These are phyloP conservation scores for Pseudocercospora fuligena DNA, from an alignment of 2,329 filamentous ascomycete genomes.

Conservation along the genomic window DNA sequence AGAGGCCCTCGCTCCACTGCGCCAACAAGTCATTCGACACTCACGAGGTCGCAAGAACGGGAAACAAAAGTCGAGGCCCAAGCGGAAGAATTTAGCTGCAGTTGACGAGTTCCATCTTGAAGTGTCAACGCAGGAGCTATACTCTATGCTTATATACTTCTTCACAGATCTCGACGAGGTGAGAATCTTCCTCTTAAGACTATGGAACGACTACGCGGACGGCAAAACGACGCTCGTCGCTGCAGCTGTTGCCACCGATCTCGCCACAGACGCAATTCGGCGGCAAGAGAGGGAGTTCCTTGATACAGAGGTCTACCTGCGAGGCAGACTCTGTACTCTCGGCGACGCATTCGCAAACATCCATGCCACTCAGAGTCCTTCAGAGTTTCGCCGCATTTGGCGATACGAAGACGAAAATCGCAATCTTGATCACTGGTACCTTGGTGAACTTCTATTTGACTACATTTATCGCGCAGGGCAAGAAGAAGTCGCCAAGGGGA, in stretches of 20 bases:
- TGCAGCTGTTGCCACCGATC: constrained; percentile 12
- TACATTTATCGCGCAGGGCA: background rate
- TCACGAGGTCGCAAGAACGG: background rate
- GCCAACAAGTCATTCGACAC: background rate
- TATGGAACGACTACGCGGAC: background rate
- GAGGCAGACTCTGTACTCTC: background rate
- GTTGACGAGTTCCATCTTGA: background rate
- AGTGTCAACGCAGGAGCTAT: constrained; percentile 3
- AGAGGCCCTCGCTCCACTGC: background rate
- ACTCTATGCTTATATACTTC: constrained; percentile 10
- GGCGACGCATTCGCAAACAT: background rate
- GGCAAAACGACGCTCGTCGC: constrained; percentile 1
- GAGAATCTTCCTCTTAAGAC: background rate
- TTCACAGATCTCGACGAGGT: constrained; percentile 12
- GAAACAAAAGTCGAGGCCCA: background rate
- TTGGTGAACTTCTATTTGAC: constrained; percentile 9
- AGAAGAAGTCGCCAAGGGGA: background rate
- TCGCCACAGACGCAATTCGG: constrained; percentile 7
- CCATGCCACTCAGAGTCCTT: background rate
- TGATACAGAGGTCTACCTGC: background rate
- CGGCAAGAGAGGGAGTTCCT: constrained; percentile 10
- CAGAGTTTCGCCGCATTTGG: background rate
- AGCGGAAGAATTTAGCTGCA: background rate
- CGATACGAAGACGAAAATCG: background rate
- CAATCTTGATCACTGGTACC: constrained; percentile 4